Conservation (phyloP, 768 basidiomycete species). For the Mycena capillaripes region DNA sequence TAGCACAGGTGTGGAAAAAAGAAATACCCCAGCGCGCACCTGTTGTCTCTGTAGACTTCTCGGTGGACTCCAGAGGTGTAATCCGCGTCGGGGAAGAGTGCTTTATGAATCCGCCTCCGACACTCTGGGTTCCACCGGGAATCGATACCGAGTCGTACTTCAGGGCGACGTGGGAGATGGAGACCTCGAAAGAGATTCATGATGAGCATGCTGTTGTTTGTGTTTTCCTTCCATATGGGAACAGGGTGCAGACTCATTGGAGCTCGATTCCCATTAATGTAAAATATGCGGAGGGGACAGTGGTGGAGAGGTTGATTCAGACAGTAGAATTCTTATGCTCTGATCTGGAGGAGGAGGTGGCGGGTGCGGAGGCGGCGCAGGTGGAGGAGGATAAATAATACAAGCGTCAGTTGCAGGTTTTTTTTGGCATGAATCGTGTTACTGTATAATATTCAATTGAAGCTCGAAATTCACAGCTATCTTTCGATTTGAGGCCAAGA, state of each 20-base stretch:
- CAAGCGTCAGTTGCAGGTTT: too few relatives aligned
- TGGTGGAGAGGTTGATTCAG: slow-evolving; percentile 12
- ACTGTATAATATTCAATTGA: too few relatives aligned
- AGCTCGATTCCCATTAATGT: background rate
- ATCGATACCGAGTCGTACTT: background rate
- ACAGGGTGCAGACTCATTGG: background rate
- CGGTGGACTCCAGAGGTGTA: background rate
- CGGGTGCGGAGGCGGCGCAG: too few relatives aligned
- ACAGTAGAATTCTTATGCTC: background rate
- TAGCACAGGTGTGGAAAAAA: background rate
- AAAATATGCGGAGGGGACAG: background rate
- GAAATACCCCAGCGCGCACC: background rate
- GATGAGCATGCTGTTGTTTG: slow-evolving; percentile 1
- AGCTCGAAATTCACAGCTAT: too few relatives aligned
- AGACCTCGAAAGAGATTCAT: background rate
- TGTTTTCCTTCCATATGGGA: background rate
- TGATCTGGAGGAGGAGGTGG: too few relatives aligned
- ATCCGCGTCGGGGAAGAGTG: background rate
- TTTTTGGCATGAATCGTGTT: too few relatives aligned
- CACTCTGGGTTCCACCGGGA: background rate
- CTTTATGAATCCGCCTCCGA: background rate
- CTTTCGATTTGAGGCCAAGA: too few relatives aligned
- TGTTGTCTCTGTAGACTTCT: background rate
- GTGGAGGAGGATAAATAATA: too few relatives aligned
- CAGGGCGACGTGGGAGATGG: background rate